These are phyloP conservation scores for Naganishia sp. DNA, from an alignment of 1,284 basidiomycete genomes.

Conservation along the genomic window DNA sequence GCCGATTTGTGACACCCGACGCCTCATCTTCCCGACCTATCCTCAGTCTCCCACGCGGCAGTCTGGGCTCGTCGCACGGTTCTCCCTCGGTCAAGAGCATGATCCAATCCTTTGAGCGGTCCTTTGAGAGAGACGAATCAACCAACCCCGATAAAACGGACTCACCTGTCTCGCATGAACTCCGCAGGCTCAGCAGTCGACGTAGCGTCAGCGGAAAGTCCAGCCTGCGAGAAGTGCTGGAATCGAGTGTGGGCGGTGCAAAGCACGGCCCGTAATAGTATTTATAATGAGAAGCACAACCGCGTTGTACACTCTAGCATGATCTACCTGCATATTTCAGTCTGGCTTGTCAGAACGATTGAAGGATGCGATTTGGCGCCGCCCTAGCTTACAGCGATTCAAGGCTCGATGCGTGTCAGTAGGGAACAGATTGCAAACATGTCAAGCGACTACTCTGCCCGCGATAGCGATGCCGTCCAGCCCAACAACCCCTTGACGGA, in stretches of 20 bases:
- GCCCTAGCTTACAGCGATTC: too few relatives aligned
- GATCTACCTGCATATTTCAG: too few relatives aligned
- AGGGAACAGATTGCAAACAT: too few relatives aligned
- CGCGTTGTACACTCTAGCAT: slow-evolving; percentile 2
- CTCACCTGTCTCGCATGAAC: slow-evolving; percentile 5
- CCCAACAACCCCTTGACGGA: too few relatives aligned
- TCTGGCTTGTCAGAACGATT: too few relatives aligned
- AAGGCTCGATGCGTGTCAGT: too few relatives aligned
- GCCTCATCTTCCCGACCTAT: slow-evolving; percentile 16
- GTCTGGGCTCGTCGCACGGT: slow-evolving; percentile 3
- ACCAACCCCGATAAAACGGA: slow-evolving; percentile 1
- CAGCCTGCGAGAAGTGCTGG: slow-evolving; percentile 15
- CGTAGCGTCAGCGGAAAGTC: slow-evolving; percentile 23
- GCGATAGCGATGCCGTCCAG: too few relatives aligned
- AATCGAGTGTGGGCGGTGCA: slow-evolving; percentile 4
- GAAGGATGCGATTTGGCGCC: too few relatives aligned
- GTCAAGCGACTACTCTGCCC: too few relatives aligned
- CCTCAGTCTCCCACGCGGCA: slow-evolving; percentile 16
- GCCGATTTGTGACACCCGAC: slow-evolving; percentile 4
- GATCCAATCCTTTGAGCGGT: slow-evolving; percentile 18
- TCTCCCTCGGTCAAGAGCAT: slow-evolving; percentile 22
- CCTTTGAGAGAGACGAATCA: slow-evolving; percentile 15
- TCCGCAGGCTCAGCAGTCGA: slow-evolving; percentile 15
- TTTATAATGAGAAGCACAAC: neutral
- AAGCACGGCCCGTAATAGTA: slow-evolving; percentile 1